A percentile compares a stretch with the other conserved stretches of the same genome.
These are phyloP conservation scores for Allium fistulosum DNA, from an alignment of 106 monocot species.

Conservation along the genomic window DNA sequence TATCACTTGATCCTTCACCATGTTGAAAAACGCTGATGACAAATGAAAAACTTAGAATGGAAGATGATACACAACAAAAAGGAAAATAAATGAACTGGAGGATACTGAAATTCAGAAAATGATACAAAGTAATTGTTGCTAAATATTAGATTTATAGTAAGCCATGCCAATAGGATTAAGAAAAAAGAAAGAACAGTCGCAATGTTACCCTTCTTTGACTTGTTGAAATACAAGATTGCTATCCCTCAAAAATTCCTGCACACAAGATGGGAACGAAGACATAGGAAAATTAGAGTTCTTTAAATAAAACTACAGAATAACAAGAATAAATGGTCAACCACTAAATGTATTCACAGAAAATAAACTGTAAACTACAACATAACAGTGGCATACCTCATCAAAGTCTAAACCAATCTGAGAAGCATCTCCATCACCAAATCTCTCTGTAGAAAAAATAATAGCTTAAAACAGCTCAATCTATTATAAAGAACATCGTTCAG, in stretches of 20 bases:
- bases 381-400: slow-evolving; percentile 65
- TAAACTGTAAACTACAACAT: slow-evolving; percentile 1
- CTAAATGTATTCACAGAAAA: neutral
- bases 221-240: slow-evolving; percentile 36
- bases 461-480: neutral
- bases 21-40: slow-evolving; percentile 28
- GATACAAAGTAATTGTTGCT: neutral
- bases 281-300: neutral
- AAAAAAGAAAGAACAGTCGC: too few species aligned
- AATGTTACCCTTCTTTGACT: slow-evolving; percentile 36
- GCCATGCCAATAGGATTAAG: too few species aligned
- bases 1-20: slow-evolving; percentile 31
- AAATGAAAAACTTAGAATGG: slow-evolving; percentile 4
- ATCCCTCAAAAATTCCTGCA: slow-evolving; percentile 60
- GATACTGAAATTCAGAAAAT: neutral
- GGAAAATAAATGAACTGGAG: neutral
- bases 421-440: slow-evolving; percentile 98
- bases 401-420: slow-evolving; percentile 89
- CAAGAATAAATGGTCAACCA: neutral
- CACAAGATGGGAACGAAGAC: neutral
- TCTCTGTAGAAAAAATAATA: slow-evolving; percentile 46
- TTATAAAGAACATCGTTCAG: too few species aligned
- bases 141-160: too few species aligned
- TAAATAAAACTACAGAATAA: neutral
- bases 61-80: neutral